Evolutionary conservation across 2,329 filamentous ascomycete species (phyloP).

Genomic region (Aspergillus pseudotamarii): DNA sequence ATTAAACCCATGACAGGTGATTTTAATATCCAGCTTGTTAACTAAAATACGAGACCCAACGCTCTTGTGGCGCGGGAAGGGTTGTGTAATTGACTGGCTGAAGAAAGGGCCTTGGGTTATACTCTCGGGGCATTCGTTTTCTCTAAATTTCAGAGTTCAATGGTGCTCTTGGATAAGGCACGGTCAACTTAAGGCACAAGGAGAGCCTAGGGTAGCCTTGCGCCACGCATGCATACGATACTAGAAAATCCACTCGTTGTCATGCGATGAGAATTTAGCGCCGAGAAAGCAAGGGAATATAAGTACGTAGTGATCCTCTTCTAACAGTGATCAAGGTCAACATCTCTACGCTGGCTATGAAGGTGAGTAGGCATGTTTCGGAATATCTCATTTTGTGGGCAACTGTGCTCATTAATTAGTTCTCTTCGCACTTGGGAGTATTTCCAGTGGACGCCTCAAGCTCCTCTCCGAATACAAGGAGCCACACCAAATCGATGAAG

Average conservation of each 20-base stretch:
- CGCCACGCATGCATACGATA: not conserved
- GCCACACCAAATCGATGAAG: not conserved
- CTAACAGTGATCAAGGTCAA: too few species aligned
- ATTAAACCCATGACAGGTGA: too few species aligned
- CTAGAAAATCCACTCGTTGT: not conserved
- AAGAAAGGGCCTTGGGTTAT: too few species aligned
- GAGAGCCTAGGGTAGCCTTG: not conserved
- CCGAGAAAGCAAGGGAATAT: not conserved
- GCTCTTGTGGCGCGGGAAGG: too few species aligned
- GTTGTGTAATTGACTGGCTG: too few species aligned
- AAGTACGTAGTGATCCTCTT: not conserved
- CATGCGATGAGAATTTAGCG: not conserved
- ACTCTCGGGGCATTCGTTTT: too few species aligned
- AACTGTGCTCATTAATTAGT: not conserved
- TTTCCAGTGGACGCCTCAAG: not conserved
- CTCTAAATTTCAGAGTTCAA: too few species aligned
- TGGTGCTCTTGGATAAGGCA: fast-evolving
- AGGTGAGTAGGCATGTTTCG: not conserved
- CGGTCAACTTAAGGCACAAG: not conserved
- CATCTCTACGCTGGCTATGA: too few species aligned
- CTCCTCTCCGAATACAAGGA: not conserved
- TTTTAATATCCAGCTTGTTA: too few species aligned
- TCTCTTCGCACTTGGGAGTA: not conserved
- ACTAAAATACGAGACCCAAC: too few species aligned
- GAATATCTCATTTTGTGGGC: not conserved